Conservation (phyloP, 306 rosid species). For the Sicyos baderoa region DNA sequence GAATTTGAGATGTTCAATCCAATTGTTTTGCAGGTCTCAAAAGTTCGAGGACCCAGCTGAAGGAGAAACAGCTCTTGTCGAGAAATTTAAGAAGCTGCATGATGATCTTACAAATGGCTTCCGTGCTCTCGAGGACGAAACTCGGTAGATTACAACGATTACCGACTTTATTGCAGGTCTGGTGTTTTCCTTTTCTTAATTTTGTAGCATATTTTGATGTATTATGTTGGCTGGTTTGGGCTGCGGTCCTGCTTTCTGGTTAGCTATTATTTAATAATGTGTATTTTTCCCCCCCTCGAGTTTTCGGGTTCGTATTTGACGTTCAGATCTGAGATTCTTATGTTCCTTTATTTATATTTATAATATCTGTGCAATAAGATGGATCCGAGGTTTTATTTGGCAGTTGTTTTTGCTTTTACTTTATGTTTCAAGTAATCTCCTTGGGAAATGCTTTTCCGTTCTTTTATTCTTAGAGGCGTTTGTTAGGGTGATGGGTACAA, state of each 20-base stretch:
- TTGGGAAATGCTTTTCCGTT: too few relatives aligned
- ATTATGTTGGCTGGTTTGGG: not conserved
- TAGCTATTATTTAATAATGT: slow-evolving; percentile 14
- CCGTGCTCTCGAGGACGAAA: slow-evolving; percentile 97
- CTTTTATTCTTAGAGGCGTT: too few relatives aligned
- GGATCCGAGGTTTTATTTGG: not conserved
- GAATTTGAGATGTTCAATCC: not conserved
- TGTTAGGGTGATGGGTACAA: too few relatives aligned
- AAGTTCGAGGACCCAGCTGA: slow-evolving; percentile 99
- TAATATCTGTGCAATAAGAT: slow-evolving; percentile 9
- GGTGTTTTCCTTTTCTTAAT: not conserved
- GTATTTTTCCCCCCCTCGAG: not conserved
- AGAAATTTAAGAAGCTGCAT: slow-evolving; percentile 65
- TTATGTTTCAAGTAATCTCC: too few relatives aligned
- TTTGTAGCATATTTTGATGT: slow-evolving; percentile 1
- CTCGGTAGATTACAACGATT: slow-evolving; percentile 38
- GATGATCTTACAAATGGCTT: slow-evolving; percentile 86
- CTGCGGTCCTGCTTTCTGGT: not conserved
- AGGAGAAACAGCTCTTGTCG: slow-evolving; percentile 76
- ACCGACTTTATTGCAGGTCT: slow-evolving; percentile 3
- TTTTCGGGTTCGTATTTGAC: slow-evolving; percentile 3
- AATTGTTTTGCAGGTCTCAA: slow-evolving; percentile 58
- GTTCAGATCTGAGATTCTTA: slow-evolving; percentile 13
- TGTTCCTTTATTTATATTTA: not conserved
- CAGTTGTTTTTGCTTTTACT: not conserved